phyloP scores from a whole-genome alignment of 2,329 filamentous ascomycete genomes.

The Trichoderma arundinaceum region DNA sequence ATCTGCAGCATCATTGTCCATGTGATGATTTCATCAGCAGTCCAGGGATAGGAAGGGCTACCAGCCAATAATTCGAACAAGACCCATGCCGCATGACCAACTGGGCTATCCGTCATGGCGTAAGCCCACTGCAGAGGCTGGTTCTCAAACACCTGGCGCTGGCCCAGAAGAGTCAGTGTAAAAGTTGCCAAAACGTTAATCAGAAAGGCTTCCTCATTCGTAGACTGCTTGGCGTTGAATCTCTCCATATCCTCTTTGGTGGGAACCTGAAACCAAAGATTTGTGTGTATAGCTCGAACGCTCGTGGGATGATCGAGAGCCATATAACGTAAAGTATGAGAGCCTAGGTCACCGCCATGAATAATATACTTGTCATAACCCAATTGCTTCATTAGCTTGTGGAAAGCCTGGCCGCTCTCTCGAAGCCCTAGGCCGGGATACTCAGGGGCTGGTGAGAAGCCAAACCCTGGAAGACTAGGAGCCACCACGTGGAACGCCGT shows the following conservation, averaged over 20 bases:
- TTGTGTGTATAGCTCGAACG: slow-evolving; percentile 6
- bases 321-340: slow-evolving; percentile 12
- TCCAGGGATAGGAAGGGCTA: slow-evolving; percentile 6
- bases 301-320: background rate
- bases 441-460: slow-evolving; percentile 5
- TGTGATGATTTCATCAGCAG: background rate
- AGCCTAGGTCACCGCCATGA: slow-evolving; percentile 11
- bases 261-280: slow-evolving; percentile 1
- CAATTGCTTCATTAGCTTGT: background rate
- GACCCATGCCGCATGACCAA: slow-evolving; percentile 1
- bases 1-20: slow-evolving; percentile 6
- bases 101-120: background rate
- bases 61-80: background rate
- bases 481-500: slow-evolving; percentile 10
- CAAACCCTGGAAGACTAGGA: background rate
- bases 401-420: background rate
- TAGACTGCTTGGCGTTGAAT: background rate
- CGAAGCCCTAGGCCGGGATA: background rate
- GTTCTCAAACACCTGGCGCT: slow-evolving; percentile 6
- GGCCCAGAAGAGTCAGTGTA: background rate
- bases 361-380: slow-evolving; percentile 6
- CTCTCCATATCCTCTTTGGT: background rate
- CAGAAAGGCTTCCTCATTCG: background rate
- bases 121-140: slow-evolving; percentile 4
- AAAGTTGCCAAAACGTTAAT: background rate